phyloP scores from a whole-genome alignment of 1,139 yeast genomes.

The Diutina neorugosa region DNA sequence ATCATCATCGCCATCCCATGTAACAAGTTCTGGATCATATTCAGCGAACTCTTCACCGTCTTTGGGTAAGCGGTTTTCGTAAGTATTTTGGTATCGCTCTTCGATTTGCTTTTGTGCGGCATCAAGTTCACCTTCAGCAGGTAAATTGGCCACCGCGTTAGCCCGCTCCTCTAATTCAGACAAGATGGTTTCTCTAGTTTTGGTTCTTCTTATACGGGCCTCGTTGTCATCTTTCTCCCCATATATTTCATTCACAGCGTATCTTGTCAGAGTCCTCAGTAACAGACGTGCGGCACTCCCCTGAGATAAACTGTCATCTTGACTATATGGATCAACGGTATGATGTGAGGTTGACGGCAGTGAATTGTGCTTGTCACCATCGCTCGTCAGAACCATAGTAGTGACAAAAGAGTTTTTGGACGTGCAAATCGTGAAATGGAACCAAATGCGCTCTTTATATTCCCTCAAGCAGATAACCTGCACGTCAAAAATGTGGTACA shows the following conservation, averaged over 20 bases:
- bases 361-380: background rate
- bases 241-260: constrained; percentile 11
- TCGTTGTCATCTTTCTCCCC: constrained; percentile 21
- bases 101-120: constrained; percentile 5
- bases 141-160: constrained; percentile 7
- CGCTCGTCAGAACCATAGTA: background rate
- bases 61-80: constrained; percentile 27
- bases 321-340: background rate
- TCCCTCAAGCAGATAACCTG: background rate
- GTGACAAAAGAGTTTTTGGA: no score
- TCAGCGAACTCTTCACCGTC: constrained; percentile 36
- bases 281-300: background rate
- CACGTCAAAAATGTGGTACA: background rate
- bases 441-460: background rate
- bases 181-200: constrained; percentile 26
- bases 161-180: constrained; percentile 20
- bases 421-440: background rate
- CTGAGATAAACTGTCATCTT: background rate
- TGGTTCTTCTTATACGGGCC: constrained; percentile 23
- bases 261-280: background rate
- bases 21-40: constrained; percentile 49
- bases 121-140: background rate
- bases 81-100: constrained; percentile 14
- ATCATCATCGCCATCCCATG: constrained; percentile 55
- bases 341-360: background rate